Percentiles rank a stretch among this genome's conserved stretches.
These are phyloP conservation scores for Talaromyces sp. DNA, from an alignment of 2,329 filamentous ascomycete species.

Conservation along the genomic window DNA sequence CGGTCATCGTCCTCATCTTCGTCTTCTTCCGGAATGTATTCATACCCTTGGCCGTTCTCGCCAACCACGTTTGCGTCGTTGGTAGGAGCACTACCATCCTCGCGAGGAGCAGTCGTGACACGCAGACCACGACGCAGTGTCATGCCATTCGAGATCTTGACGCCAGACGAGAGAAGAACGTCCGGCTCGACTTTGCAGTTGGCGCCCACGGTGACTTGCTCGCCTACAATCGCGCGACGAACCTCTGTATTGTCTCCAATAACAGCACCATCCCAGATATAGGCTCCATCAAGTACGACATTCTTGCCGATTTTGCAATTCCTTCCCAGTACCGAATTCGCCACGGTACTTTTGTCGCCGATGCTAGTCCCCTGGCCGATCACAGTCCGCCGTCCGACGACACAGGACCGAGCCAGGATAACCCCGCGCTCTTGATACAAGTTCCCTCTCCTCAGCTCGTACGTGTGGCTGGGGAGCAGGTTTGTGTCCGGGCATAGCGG, in stretches of 20 bases:
- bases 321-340: constrained; percentile 74
- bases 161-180: constrained; percentile 72
- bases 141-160: constrained; percentile 61
- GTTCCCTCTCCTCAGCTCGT: constrained; percentile 62
- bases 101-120: constrained; percentile 41
- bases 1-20: constrained; percentile 62
- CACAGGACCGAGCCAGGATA: constrained; percentile 64
- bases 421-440: constrained; percentile 77
- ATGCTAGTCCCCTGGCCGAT: constrained; percentile 73
- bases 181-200: constrained; percentile 65
- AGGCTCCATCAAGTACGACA: constrained; percentile 71
- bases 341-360: constrained; percentile 64
- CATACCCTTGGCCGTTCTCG: constrained; percentile 54
- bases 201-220: constrained; percentile 65
- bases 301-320: constrained; percentile 83
- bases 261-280: constrained; percentile 79
- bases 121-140: constrained; percentile 36
- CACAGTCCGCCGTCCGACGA: constrained; percentile 63
- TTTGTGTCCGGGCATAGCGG: constrained; percentile 89
- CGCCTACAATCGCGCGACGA: constrained; percentile 69
- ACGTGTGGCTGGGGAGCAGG: constrained; percentile 69
- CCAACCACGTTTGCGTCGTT: constrained; percentile 54
- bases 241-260: constrained; percentile 72
- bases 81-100: constrained; percentile 36
- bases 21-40: constrained; percentile 62